phyloP scores from a whole-genome alignment of 345 rosid genomes.

The Acer saccharum region DNA sequence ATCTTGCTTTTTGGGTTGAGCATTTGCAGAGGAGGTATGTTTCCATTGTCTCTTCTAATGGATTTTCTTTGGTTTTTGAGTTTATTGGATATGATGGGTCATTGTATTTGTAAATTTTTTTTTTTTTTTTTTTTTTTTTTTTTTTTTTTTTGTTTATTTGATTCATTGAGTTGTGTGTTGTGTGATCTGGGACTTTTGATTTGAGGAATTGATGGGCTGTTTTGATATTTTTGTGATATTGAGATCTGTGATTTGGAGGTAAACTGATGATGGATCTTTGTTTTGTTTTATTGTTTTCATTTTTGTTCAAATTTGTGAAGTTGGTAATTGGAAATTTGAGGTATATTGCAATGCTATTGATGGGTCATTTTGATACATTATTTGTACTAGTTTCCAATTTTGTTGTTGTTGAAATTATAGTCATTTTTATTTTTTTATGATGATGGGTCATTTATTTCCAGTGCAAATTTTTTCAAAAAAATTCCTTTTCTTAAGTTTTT shows the following conservation, averaged over 20 bases:
- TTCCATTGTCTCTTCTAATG: neutral
- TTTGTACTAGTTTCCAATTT: neutral
- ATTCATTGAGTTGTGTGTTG: too few relatives aligned
- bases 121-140: too few relatives aligned
- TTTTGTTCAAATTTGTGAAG: constrained; percentile 11
- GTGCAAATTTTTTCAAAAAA: neutral
- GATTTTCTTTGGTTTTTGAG: neutral
- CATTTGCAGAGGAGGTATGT: constrained; percentile 62
- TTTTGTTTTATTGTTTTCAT: neutral
- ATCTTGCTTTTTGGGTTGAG: constrained; percentile 61
- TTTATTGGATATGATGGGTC: neutral
- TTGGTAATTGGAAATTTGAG: neutral
- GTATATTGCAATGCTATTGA: neutral
- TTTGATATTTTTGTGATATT: neutral
- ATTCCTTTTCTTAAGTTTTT: neutral
- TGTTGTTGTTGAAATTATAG: neutral
- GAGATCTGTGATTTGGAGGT: constrained; percentile 1
- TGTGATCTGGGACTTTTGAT: constrained; percentile 13
- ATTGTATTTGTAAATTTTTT: neutral
- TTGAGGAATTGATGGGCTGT: neutral
- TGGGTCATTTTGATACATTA: neutral
- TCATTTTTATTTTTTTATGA: neutral
- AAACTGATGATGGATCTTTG: constrained; percentile 12
- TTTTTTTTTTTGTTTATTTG: neutral
- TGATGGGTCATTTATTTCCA: neutral